phyloP scores from a whole-genome alignment of 2,329 filamentous ascomycete genomes.

The Onygenales sp. region DNA sequence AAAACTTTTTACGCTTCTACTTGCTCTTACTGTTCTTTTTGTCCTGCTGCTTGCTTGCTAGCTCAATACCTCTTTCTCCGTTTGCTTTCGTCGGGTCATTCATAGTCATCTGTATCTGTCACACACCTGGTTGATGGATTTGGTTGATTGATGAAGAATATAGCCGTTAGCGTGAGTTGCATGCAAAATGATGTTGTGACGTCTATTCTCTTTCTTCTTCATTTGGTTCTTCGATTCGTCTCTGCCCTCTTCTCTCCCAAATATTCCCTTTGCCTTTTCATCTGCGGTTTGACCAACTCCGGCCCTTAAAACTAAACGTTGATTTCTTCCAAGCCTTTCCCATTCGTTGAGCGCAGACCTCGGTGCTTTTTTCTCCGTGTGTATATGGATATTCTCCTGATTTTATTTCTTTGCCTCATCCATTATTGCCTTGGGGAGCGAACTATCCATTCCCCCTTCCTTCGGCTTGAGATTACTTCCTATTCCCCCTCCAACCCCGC shows the following conservation, averaged over 20 bases:
- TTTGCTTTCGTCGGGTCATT: neutral
- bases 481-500: conserved; percentile 8
- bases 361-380: conserved; percentile 17
- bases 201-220: conserved; percentile 20
- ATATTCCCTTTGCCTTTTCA: neutral
- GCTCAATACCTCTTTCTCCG: neutral
- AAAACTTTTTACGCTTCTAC: no score
- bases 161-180: conserved; percentile 12
- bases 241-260: conserved; percentile 9
- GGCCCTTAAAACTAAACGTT: no score
- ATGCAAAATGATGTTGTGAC: conserved; percentile 18
- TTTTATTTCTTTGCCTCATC: conserved; percentile 21
- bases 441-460: no score
- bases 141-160: neutral
- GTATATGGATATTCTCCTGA: conserved; percentile 33
- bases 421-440: conserved; percentile 6
- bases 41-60: neutral
- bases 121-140: neutral
- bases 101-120: neutral
- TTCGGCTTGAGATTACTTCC: conserved; percentile 9
- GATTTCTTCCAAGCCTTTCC: no score
- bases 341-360: no score
- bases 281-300: neutral
- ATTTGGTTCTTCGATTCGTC: conserved; percentile 12
- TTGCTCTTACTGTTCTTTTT: no score